Percentiles rank a stretch among this genome's conserved stretches.
Conservation (phyloP, 352 stramenopile genomes). For the Globisporangium abappressorium region DNA sequence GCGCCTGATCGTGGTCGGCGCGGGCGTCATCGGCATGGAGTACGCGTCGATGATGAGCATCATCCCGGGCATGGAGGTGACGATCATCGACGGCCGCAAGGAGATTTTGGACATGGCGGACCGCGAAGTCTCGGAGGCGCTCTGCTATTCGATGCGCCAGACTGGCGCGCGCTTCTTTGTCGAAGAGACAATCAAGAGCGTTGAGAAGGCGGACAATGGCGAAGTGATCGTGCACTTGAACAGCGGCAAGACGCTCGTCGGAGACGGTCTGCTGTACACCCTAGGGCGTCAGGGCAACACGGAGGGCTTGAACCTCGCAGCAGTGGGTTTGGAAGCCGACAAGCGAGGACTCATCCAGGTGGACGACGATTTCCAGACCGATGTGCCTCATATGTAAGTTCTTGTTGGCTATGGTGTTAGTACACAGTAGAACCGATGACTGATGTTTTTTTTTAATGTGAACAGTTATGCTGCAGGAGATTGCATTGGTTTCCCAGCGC, state of each 20-base stretch:
- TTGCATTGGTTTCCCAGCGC: constrained; percentile 86
- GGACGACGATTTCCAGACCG: constrained; percentile 88
- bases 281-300: constrained; percentile 85
- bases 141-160: constrained; percentile 88
- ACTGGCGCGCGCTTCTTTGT: constrained; percentile 84
- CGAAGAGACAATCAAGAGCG: constrained; percentile 74
- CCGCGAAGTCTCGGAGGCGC: constrained; percentile 80
- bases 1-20: constrained; percentile 78
- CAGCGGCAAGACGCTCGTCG: constrained; percentile 84
- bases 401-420: background rate
- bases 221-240: constrained; percentile 80
- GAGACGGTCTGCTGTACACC: constrained; percentile 85
- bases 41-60: constrained; percentile 92
- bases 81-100: constrained; percentile 84
- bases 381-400: constrained; percentile 82
- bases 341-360: constrained; percentile 85
- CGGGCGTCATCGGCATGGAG: constrained; percentile 90
- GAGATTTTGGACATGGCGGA: constrained; percentile 89
- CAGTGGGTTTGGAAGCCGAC: constrained; percentile 74
- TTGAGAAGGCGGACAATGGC: constrained; percentile 57
- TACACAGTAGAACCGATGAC: background rate
- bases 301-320: constrained; percentile 77
- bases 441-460: background rate
- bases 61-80: constrained; percentile 86
- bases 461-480: constrained; percentile 86